These are phyloP conservation scores for Inga laurina DNA, from an alignment of 306 rosid genomes.

Conservation along the genomic window DNA sequence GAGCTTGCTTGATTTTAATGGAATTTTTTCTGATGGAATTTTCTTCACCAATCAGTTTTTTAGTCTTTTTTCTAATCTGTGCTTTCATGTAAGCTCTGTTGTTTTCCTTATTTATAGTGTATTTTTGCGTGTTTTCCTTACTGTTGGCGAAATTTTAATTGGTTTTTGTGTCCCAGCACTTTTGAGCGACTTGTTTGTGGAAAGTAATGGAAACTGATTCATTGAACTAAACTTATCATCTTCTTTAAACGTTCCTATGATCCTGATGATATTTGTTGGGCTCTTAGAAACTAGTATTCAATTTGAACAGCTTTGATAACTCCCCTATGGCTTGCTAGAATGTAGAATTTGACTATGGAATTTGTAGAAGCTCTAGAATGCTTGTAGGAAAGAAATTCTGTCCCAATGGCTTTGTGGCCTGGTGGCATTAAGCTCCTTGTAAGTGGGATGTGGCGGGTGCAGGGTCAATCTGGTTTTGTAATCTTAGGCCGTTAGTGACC, in stretches of 20 bases:
- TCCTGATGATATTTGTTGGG: background rate
- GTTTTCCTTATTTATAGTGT: background rate
- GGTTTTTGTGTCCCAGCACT: conserved; percentile 13
- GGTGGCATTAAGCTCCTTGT: background rate
- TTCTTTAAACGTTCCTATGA: conserved; percentile 5
- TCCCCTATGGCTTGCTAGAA: background rate
- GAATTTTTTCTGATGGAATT: background rate
- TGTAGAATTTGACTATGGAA: background rate
- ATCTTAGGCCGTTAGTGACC: background rate
- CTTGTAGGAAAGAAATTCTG: background rate
- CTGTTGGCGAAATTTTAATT: background rate
- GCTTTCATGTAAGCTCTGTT: conserved; percentile 17
- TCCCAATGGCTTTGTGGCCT: background rate
- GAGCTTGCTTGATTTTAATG: background rate
- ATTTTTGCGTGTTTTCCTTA: background rate
- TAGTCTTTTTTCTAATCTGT: background rate
- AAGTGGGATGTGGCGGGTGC: background rate
- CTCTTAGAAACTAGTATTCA: background rate
- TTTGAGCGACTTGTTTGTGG: conserved; percentile 15
- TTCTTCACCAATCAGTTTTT: background rate
- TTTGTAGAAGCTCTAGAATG: background rate
- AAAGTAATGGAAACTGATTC: conserved; percentile 6
- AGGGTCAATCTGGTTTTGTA: background rate
- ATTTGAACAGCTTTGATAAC: background rate
- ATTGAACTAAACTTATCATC: background rate